phyloP scores from a whole-genome alignment of 2,329 filamentous ascomycete genomes.

The Gnomoniopsis sp. region DNA sequence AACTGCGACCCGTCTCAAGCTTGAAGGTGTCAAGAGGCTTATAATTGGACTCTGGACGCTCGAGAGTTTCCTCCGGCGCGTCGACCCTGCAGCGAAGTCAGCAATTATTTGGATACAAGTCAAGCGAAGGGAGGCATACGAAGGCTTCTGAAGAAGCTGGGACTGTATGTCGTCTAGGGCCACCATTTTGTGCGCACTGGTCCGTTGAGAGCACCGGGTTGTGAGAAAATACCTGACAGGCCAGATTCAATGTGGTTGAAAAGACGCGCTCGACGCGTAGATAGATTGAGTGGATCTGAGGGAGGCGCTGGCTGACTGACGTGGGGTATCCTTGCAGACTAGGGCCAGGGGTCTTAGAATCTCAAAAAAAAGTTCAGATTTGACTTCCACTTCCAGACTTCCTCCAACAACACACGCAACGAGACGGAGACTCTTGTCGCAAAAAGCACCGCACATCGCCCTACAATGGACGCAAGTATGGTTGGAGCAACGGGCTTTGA shows the following conservation, averaged over 20 bases:
- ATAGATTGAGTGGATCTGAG: slow-evolving; percentile 1
- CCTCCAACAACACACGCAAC: neutral
- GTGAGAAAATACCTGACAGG: neutral
- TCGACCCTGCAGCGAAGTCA: slow-evolving; percentile 30
- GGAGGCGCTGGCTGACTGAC: neutral
- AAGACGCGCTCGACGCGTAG: slow-evolving; percentile 15
- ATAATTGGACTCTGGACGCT: slow-evolving; percentile 58
- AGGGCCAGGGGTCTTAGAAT: neutral
- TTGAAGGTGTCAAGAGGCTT: slow-evolving; percentile 71
- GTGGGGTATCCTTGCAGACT: slow-evolving; percentile 13
- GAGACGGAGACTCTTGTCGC: neutral
- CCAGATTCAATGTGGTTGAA: neutral
- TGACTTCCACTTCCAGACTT: neutral
- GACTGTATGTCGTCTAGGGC: slow-evolving; percentile 39
- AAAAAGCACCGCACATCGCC: neutral
- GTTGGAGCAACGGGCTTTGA: slow-evolving; percentile 25
- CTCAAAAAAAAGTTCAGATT: slow-evolving; percentile 15
- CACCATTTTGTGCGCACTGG: slow-evolving; percentile 34
- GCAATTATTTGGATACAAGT: neutral
- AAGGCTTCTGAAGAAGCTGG: slow-evolving; percentile 45
- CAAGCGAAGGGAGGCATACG: slow-evolving; percentile 34
- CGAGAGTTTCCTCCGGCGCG: slow-evolving; percentile 34
- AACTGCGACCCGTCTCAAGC: slow-evolving; percentile 69
- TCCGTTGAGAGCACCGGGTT: neutral
- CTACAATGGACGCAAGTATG: slow-evolving; percentile 22